A percentile compares a stretch with the other conserved stretches of the same genome.
Conservation (phyloP, 2,329 filamentous ascomycete species). For the Calonectria leucothoes region DNA sequence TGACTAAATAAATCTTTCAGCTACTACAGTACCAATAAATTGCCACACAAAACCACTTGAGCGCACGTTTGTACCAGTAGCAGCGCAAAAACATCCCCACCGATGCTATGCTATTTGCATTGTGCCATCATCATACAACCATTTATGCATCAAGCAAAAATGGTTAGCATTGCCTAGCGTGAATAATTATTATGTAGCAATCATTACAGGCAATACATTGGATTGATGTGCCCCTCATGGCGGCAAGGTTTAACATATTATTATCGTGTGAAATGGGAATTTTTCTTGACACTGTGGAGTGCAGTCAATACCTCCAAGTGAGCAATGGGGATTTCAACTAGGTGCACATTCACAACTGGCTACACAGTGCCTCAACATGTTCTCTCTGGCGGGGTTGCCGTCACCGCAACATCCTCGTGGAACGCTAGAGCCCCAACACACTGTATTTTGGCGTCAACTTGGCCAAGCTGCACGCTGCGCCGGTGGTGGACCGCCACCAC, state of each 20-base stretch:
- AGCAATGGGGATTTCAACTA: background rate
- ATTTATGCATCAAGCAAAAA: background rate
- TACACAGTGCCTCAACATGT: background rate
- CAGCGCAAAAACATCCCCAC: background rate
- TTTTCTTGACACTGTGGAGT: background rate
- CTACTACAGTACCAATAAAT: background rate
- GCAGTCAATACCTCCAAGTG: background rate
- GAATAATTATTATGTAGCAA: background rate
- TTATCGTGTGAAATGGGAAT: background rate
- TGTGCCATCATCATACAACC: background rate
- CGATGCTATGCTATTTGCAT: background rate
- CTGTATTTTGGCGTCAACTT: background rate
- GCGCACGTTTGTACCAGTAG: no score
- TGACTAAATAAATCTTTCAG: no score
- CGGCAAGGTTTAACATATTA: background rate
- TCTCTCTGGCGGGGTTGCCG: background rate
- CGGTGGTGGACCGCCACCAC: constrained; percentile 21
- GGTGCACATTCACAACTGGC: background rate
- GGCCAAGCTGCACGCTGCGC: constrained; percentile 4
- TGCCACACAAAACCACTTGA: background rate
- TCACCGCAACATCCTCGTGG: background rate
- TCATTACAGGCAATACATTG: background rate
- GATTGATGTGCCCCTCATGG: background rate
- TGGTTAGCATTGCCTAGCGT: background rate
- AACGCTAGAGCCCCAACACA: background rate